Evolutionary conservation across 2,329 filamentous ascomycete species (phyloP).

Genomic region (Phialophora macrospora): DNA sequence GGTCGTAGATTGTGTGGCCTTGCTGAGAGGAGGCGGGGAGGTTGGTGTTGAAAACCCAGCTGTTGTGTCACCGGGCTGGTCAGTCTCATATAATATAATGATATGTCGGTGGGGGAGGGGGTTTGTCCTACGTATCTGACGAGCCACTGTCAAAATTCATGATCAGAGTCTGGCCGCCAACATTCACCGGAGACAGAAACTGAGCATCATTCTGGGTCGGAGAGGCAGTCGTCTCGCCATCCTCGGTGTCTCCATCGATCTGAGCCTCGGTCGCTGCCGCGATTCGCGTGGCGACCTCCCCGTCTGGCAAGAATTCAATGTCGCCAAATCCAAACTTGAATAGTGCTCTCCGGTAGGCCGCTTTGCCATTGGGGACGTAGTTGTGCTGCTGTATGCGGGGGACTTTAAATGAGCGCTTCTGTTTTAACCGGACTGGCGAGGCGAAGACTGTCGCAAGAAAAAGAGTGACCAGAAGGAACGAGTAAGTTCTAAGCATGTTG

Average conservation of each 20-base stretch:
- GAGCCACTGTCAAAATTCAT: constrained; percentile 79
- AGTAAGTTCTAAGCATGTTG: constrained; percentile 35
- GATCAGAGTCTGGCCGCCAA: constrained; percentile 71
- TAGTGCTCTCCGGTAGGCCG: constrained; percentile 69
- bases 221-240: constrained; percentile 67
- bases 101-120: not conserved
- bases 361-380: constrained; percentile 63
- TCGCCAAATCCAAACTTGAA: constrained; percentile 62
- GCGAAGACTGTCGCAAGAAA: constrained; percentile 45
- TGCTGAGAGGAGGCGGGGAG: constrained; percentile 53
- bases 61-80: constrained; percentile 39
- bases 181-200: constrained; percentile 71
- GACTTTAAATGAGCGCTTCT: constrained; percentile 63
- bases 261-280: constrained; percentile 40
- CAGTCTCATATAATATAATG: constrained; percentile 15
- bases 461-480: constrained; percentile 39
- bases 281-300: constrained; percentile 39
- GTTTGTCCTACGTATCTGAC: constrained; percentile 64
- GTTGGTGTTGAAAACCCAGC: constrained; percentile 71
- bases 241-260: constrained; percentile 41
- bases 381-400: constrained; percentile 61
- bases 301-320: constrained; percentile 44
- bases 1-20: constrained; percentile 63
- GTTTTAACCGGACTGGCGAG: constrained; percentile 41
- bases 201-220: constrained; percentile 69